A percentile compares a stretch with the other conserved stretches of the same genome.
Conservation (phyloP, 2,329 filamentous ascomycete genomes). For the Cercospora sp. region DNA sequence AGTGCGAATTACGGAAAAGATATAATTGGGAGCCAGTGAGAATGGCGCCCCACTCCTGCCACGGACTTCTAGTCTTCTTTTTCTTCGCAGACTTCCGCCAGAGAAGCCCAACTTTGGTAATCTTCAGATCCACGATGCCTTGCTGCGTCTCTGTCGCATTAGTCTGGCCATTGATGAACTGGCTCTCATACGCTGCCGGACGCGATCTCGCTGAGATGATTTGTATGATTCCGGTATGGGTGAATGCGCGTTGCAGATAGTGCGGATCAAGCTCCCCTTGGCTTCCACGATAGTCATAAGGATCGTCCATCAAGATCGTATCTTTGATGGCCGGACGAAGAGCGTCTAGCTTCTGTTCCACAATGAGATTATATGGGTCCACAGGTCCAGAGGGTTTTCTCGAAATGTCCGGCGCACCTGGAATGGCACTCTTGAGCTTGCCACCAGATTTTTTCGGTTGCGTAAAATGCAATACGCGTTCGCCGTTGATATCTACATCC, state of each 20-base stretch:
- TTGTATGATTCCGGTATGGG: slow-evolving; percentile 86
- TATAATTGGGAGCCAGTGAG: slow-evolving; percentile 96
- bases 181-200: slow-evolving; percentile 91
- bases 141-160: slow-evolving; percentile 78
- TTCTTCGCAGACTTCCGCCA: slow-evolving; percentile 96
- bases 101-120: slow-evolving; percentile 90
- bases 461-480: slow-evolving; percentile 70
- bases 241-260: slow-evolving; percentile 83
- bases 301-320: slow-evolving; percentile 88
- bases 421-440: slow-evolving; percentile 64
- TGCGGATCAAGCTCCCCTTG: slow-evolving; percentile 74
- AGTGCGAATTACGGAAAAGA: slow-evolving; percentile 89
- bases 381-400: slow-evolving; percentile 71
- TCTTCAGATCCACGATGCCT: slow-evolving; percentile 94
- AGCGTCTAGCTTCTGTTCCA: slow-evolving; percentile 82
- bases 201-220: slow-evolving; percentile 92
- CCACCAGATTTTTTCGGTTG: slow-evolving; percentile 59
- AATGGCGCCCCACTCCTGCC: slow-evolving; percentile 98
- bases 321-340: slow-evolving; percentile 85
- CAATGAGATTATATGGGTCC: slow-evolving; percentile 90
- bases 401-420: slow-evolving; percentile 56
- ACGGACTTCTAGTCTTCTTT: slow-evolving; percentile 90
- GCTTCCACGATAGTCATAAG: slow-evolving; percentile 83
- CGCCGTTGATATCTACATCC: slow-evolving; percentile 76
- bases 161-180: slow-evolving; percentile 42